Percentiles rank a stretch among this genome's conserved stretches.
phyloP scores from a whole-genome alignment of 495 filamentous ascomycete genomes.

The Penicillium soppii region DNA sequence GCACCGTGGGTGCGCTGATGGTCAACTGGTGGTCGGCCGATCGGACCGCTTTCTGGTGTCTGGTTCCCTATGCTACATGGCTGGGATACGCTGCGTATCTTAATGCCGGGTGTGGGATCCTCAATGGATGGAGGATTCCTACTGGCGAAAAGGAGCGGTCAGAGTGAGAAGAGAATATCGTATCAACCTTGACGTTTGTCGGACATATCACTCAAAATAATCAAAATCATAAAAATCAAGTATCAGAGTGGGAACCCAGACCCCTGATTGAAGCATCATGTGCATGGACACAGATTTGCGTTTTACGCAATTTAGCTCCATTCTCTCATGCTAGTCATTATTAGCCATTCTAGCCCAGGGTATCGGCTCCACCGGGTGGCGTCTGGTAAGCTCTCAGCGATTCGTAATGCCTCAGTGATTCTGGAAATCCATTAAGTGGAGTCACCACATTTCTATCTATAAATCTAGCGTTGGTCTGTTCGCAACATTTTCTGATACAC shows the following conservation, averaged over 20 bases:
- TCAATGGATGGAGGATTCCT: neutral
- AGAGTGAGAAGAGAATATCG: neutral
- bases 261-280: neutral
- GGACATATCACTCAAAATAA: no score
- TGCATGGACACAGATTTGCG: neutral
- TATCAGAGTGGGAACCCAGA: neutral
- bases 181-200: no score
- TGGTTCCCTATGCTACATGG: conserved; percentile 82
- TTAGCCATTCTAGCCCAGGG: neutral
- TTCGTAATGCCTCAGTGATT: conserved; percentile 19
- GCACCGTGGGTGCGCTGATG: conserved; percentile 65
- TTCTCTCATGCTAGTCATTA: neutral
- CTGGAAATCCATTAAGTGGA: no score
- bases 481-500: neutral
- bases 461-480: conserved; percentile 3
- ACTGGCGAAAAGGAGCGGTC: neutral
- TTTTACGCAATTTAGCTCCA: conserved; percentile 2
- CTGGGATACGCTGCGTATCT: conserved; percentile 61
- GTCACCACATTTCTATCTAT: conserved; percentile 25
- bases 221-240: neutral
- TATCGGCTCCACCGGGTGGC: conserved; percentile 15
- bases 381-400: conserved; percentile 7
- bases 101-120: neutral
- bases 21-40: conserved; percentile 76
- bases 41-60: conserved; percentile 63